Evolutionary conservation across 2,329 filamentous ascomycete genomes (phyloP), one percentile per base, ranked within the genome.

Genomic region (Curvularia verruculosa): DNA sequence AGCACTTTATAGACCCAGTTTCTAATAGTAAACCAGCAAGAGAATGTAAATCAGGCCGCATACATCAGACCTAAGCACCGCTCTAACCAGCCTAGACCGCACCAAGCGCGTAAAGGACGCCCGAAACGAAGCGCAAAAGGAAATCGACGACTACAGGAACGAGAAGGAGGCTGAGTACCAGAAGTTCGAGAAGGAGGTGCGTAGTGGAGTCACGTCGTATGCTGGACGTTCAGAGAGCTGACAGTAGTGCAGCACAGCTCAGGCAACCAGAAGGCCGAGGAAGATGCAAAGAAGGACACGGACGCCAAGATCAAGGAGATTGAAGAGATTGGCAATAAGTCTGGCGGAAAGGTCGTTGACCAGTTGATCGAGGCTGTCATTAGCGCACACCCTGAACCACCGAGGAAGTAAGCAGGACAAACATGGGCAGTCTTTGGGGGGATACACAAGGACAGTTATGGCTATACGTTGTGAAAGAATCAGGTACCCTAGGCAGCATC

Each of bases 91-190:
- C 59, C 24, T 63, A 92, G 90, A 92, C 85, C 92, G 95, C 75
- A 97, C 95, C 61, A 97, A 97, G 84, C 89, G 92, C 76, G 92
- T 99, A 80, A 96, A 92, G 81, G 95, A 98, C 82, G 95, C 95
- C 63, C 91, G 94, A 75, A 88, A 91, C 75, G 95, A 99, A 80
- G 95, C 95, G 62, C 96, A 97, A 82, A 96, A 96, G 81, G 94
- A 99, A 79, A 96, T 99, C 73, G 91, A 96, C 66, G 89, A 92
- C 54, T 98, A 99, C 83, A 87, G 88, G 77, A 86, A 88, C 72
- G 81, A 89, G 70, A 99, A 97, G 83, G 95, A 99, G 74, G 85
- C 90, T 34, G 94, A 98, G 79, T 98, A 92, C 83, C 94, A 95
- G 84, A 89, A 90, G 76, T 98, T 96, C 72, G 92, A 98, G 83